Conservation (phyloP, 768 basidiomycete genomes). For the Candolleomyces eurysporus region DNA sequence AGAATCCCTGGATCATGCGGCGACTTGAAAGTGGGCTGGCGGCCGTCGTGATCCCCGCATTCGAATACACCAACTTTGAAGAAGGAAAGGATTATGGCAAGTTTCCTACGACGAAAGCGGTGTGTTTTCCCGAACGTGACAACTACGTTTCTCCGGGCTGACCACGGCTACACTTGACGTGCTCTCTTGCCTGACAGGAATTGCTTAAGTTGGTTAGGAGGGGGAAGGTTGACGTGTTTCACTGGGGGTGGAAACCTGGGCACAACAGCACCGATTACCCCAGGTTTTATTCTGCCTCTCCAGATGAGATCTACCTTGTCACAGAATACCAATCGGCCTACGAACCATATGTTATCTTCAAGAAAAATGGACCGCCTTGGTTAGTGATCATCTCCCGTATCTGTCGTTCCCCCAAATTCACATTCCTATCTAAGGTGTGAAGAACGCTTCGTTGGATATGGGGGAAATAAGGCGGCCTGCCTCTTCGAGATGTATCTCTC, state of each 20-base stretch:
- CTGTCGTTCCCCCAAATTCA: background rate
- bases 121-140: conserved; percentile 23
- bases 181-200: conserved; percentile 28
- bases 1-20: conserved; percentile 36
- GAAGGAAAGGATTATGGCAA: conserved; percentile 56
- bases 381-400: conserved; percentile 23
- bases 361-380: conserved; percentile 76
- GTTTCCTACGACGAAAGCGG: conserved; percentile 73
- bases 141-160: background rate
- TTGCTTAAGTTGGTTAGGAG: conserved; percentile 58
- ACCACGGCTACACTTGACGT: background rate
- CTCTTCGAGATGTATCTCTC: conserved; percentile 89
- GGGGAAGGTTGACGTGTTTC: conserved; percentile 70
- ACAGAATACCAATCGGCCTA: conserved; percentile 79
- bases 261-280: conserved; percentile 82
- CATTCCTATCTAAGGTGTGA: conserved; percentile 55
- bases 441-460: conserved; percentile 88
- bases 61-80: conserved; percentile 68
- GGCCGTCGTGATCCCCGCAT: conserved; percentile 83
- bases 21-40: conserved; percentile 57
- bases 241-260: conserved; percentile 72
- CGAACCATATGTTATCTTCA: conserved; percentile 86
- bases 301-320: conserved; percentile 74
- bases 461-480: conserved; percentile 91
- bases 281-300: conserved; percentile 56